Evolutionary conservation across 495 filamentous ascomycete species (phyloP).

Genomic region (Xylaria flabelliformis): DNA sequence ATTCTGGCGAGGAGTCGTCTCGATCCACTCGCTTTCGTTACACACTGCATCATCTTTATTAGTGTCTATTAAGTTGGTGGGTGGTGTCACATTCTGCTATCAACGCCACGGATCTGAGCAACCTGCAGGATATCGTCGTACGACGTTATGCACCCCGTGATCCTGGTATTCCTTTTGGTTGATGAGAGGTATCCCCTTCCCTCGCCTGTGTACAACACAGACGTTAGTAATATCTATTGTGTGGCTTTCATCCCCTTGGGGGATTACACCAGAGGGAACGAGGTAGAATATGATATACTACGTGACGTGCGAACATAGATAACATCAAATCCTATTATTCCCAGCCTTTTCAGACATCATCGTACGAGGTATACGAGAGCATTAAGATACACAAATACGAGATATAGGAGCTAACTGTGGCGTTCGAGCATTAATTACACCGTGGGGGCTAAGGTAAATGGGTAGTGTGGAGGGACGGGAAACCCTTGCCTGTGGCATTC

Average conservation of each 20-base stretch:
- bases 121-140: not conserved
- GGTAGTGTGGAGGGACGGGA: not conserved
- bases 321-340: not conserved
- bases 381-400: not conserved
- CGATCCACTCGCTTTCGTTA: not conserved
- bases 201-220: not conserved
- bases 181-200: not conserved
- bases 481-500: not conserved
- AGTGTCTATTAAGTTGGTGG: not conserved
- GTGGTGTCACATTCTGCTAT: conserved; percentile 3
- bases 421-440: not conserved
- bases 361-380: not conserved
- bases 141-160: not conserved
- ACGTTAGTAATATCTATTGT: not conserved
- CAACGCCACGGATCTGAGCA: conserved; percentile 6
- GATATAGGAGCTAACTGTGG: not conserved
- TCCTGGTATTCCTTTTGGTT: not conserved
- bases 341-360: not conserved
- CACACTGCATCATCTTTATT: not conserved
- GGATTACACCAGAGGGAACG: not conserved
- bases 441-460: not conserved
- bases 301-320: not conserved
- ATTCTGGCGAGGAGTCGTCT: not conserved
- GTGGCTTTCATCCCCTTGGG: not conserved
- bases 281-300: not conserved